Base-by-base conservation (phyloP, 1,284 basidiomycete genomes). In the Leccinum subfulvum region DNA sequence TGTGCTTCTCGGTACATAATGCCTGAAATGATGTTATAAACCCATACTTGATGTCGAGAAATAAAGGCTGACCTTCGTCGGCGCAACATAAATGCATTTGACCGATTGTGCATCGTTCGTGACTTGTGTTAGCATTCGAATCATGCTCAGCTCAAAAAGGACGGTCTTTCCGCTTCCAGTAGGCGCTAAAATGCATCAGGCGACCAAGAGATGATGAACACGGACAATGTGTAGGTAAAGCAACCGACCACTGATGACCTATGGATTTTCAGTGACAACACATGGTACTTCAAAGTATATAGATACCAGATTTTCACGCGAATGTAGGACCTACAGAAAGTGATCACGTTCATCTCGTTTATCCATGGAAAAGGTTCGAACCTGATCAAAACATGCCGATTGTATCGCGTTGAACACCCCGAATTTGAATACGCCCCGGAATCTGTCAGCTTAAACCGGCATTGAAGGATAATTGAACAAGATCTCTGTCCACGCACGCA, bases 151-250 rank as follows among this genome's bases (percentile, higher is more conserved):
- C 74, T 99, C 97, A 68, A 99, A 99, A 7, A 98, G 77, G 1
- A 92, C 94, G 0, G 96, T 95, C 77, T 97, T 97, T 28, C 95
- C 95, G 55, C 93, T 92, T 26, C 95, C 93, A 7, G 95, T 97
- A 0, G 95, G 95, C 1, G 95, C 95, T 89, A 71, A 30, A 49
- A 37, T 37, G 57, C n/a, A 60, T 58, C 58, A 47, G 59, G 52
- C 63, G 52, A 68, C 62, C 28, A 53, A 60, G 51, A 64, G 56
- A 68, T 62, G 18, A 52, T 58, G 11, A 51, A 35, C 30, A 52
- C 30, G 23, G 23, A 49, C 47, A 11, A 35, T 58, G 30, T 51
- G 7, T 47, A 63, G 30, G 55, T 57, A 37, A 57, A n/a, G 51
- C 23, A 63, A 68, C 79, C 61, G 73, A 93, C 92, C 90, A 67